Conservation (phyloP, 345 rosid genomes). For the Physaria fendleri region DNA sequence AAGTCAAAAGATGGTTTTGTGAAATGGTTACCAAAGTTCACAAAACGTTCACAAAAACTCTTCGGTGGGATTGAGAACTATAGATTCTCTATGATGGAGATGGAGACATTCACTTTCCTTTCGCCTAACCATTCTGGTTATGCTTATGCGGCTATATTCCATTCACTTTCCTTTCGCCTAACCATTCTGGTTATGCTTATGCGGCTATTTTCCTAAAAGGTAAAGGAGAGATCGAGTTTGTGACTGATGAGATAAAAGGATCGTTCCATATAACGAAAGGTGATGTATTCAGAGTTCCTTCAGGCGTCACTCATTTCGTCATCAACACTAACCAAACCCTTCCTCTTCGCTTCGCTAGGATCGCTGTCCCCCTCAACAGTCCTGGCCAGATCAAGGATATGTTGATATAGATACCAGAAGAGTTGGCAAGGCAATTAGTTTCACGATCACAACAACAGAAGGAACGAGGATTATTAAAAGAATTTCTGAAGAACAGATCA, state of each 20-base stretch:
- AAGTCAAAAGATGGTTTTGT: slow-evolving; percentile 33
- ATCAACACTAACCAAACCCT: slow-evolving; percentile 29
- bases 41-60: slow-evolving; percentile 30
- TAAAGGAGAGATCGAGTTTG: slow-evolving; percentile 27
- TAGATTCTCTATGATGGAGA: slow-evolving; percentile 30
- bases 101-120: slow-evolving; percentile 36
- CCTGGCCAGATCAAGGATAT: slow-evolving; percentile 38
- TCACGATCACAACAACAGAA: slow-evolving; percentile 27
- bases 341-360: slow-evolving; percentile 28
- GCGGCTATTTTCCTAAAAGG: slow-evolving; percentile 35
- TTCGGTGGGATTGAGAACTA: slow-evolving; percentile 42
- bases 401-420: slow-evolving; percentile 33
- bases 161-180: slow-evolving; percentile 43
- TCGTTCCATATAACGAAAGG: slow-evolving; percentile 32
- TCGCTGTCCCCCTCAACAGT: slow-evolving; percentile 28
- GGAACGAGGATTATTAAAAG: slow-evolving; percentile 23
- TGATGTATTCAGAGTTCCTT: slow-evolving; percentile 36
- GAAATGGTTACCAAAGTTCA: slow-evolving; percentile 33
- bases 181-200: slow-evolving; percentile 37
- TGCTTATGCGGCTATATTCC: slow-evolving; percentile 29
- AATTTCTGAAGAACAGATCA: slow-evolving; percentile 28
- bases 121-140: slow-evolving; percentile 42
- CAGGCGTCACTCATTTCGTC: slow-evolving; percentile 30
- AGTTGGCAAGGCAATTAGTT: slow-evolving; percentile 31
- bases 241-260: slow-evolving; percentile 27